Conservation (phyloP, 805 yeast species). For the Alloascoidea hylecoeti region DNA sequence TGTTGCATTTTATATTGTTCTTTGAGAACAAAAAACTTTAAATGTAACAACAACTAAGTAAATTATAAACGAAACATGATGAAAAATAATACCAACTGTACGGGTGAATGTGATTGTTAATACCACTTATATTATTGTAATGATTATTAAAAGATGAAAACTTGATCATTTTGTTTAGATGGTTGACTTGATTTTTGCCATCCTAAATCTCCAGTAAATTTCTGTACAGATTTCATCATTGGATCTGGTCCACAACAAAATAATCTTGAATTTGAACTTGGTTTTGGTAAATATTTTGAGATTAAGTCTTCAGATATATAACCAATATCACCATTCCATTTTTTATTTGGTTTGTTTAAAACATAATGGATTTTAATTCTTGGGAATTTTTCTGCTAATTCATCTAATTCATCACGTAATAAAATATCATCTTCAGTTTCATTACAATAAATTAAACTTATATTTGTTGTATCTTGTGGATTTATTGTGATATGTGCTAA, state of each 20-base stretch:
- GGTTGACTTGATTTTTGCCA: background rate
- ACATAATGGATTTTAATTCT: background rate
- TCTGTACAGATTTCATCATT: background rate
- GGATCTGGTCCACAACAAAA: constrained; percentile 14
- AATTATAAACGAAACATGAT: too few relatives aligned
- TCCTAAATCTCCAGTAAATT: background rate
- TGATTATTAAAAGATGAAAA: background rate
- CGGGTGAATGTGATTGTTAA: too few relatives aligned
- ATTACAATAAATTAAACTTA: constrained; percentile 55
- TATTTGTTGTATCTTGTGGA: constrained; percentile 49
- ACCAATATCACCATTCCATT: background rate
- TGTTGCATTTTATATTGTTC: too few relatives aligned
- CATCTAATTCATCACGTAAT: constrained; percentile 59
- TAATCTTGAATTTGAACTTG: background rate
- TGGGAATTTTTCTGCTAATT: constrained; percentile 51
- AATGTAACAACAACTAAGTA: too few relatives aligned
- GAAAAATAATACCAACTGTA: too few relatives aligned
- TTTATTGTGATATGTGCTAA: constrained; percentile 18
- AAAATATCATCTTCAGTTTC: constrained; percentile 68
- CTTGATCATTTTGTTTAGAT: background rate
- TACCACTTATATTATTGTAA: too few relatives aligned
- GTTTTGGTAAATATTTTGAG: background rate
- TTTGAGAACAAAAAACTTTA: too few relatives aligned
- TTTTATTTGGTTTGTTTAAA: background rate
- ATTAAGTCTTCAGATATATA: background rate